Evolutionary conservation across 257 asterid genomes (phyloP).

Genomic region (Solanum appendiculatum): DNA sequence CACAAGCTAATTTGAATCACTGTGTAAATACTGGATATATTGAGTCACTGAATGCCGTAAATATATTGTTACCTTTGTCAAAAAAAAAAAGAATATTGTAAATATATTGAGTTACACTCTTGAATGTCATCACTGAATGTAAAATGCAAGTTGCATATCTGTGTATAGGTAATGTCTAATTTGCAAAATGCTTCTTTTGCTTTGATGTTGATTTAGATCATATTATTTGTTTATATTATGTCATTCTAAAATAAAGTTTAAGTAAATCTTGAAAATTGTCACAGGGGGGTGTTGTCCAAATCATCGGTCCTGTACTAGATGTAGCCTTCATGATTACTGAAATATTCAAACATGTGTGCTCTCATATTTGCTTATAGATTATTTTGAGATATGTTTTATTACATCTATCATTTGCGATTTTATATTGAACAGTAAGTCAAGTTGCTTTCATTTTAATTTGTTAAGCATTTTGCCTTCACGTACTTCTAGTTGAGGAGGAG

Average conservation of each 20-base stretch:
- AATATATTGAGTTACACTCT: background rate
- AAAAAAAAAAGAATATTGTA: no score
- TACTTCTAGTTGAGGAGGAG: background rate
- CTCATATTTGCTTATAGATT: background rate
- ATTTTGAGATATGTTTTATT: background rate
- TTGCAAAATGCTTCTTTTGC: background rate
- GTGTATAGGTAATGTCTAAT: background rate
- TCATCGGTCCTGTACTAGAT: background rate
- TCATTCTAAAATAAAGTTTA: background rate
- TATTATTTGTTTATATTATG: background rate
- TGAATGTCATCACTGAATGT: background rate
- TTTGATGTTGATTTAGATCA: background rate
- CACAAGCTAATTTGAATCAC: background rate
- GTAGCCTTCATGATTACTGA: background rate
- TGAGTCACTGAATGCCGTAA: background rate
- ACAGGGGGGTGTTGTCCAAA: background rate
- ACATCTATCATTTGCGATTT: background rate
- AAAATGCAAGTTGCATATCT: background rate
- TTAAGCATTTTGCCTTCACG: background rate
- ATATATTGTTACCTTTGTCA: no score
- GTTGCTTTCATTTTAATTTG: background rate
- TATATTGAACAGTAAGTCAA: background rate
- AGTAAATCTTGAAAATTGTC: background rate
- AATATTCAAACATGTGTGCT: background rate
- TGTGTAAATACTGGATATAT: background rate